These are phyloP conservation scores for Ogataea naganishii DNA, from an alignment of 805 yeast genomes.

Conservation along the genomic window DNA sequence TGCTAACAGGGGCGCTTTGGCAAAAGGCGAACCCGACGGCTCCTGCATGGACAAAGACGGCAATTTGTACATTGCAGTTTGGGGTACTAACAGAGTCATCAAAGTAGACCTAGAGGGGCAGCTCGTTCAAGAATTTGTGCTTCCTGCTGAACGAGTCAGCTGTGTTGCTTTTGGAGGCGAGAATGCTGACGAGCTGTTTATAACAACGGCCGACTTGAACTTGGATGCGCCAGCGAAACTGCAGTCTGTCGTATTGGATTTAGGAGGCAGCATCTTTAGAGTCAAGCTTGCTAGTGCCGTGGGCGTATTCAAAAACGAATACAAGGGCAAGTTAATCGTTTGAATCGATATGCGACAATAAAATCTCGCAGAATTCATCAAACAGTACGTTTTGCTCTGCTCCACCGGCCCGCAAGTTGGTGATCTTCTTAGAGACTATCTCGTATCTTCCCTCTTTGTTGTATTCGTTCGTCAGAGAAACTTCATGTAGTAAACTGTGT, in stretches of 20 bases:
- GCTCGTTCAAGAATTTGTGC: constrained; percentile 36
- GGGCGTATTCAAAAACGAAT: constrained; percentile 24
- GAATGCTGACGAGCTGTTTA: constrained; percentile 46
- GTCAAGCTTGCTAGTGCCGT: constrained; percentile 28
- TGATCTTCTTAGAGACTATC: constrained; percentile 52
- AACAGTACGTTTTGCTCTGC: constrained; percentile 56
- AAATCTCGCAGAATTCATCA: constrained; percentile 54
- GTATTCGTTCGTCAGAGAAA: constrained; percentile 37
- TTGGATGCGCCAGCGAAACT: constrained; percentile 29
- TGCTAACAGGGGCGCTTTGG: constrained; percentile 13
- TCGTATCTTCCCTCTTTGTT: constrained; percentile 45
- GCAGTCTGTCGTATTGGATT: constrained; percentile 26
- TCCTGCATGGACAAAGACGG: constrained; percentile 47
- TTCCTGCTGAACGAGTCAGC: constrained; percentile 56
- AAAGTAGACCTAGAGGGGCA: constrained; percentile 42
- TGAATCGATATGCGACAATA: constrained; percentile 14
- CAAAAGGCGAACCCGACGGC: constrained; percentile 74
- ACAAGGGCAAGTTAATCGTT: constrained; percentile 15
- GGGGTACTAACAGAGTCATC: constrained; percentile 49
- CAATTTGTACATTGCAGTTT: constrained; percentile 58
- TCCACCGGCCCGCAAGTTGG: constrained; percentile 56
- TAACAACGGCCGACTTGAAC: constrained; percentile 56
- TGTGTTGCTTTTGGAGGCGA: constrained; percentile 67
- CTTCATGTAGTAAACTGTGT: constrained; percentile 37
- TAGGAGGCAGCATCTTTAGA: constrained; percentile 55